phyloP scores from a whole-genome alignment of 495 filamentous ascomycete species.

The Cercophora newfieldiana region DNA sequence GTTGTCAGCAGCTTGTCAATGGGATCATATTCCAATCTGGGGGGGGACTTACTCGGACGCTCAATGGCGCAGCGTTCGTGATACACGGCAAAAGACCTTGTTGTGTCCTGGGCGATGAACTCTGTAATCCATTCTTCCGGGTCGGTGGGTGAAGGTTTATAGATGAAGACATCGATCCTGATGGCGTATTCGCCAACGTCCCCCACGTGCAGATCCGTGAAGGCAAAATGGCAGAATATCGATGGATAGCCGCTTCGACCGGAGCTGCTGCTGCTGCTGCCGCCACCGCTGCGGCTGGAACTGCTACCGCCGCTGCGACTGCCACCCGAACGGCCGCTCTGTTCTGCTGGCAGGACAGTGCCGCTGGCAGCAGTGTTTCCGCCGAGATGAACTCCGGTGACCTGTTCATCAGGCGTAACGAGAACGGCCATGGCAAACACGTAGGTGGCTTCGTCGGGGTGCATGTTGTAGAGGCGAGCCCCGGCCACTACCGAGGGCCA shows the following conservation, averaged over 20 bases:
- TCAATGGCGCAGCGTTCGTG: not conserved
- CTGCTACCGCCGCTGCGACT: not conserved
- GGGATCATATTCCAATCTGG: not conserved
- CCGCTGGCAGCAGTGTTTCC: not conserved
- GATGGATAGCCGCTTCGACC: not conserved
- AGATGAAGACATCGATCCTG: too few species aligned
- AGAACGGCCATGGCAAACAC: not conserved
- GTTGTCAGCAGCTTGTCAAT: not conserved
- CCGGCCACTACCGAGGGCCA: not conserved
- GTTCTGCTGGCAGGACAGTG: not conserved
- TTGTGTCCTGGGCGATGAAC: too few species aligned
- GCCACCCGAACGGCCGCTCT: not conserved
- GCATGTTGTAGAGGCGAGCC: not conserved
- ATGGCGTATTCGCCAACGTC: not conserved
- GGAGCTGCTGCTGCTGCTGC: not conserved
- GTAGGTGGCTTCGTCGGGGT: not conserved
- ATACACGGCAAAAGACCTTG: not conserved
- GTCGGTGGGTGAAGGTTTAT: too few species aligned
- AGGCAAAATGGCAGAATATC: not conserved
- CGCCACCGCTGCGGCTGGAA: not conserved
- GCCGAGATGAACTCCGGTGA: not conserved
- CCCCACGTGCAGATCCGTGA: not conserved
- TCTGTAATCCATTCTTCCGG: too few species aligned
- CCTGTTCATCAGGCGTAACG: not conserved
- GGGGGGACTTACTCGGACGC: not conserved